Evolutionary conservation across 2,329 filamentous ascomycete genomes (phyloP), one percentile per base, ranked within the genome.

Genomic region (Sporothrix dimorphospora): DNA sequence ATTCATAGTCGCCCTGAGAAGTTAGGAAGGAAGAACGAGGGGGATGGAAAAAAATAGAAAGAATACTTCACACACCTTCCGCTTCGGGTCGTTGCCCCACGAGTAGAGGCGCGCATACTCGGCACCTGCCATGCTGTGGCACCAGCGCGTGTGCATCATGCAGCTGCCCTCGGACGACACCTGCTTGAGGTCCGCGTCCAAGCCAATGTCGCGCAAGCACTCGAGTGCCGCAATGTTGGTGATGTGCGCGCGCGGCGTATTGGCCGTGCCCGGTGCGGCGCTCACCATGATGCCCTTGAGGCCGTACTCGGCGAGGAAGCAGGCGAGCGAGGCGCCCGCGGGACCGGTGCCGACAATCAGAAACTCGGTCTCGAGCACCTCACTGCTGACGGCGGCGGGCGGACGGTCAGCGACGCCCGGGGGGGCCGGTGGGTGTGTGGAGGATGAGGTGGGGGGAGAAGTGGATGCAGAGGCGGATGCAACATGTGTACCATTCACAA

Each of bases 221-320:
- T 88, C 88, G 19, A 67, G 65, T 45, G 65, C 65, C 2, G 65
- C 87, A 78, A 85, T 86, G 76, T 89, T 90, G 57, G 85, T 89
- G 71, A 89, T 87, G 76, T 90, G 88, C 0, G 88, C 88, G 34
- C 88, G 81, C 0, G 88, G 88, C 1, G 87, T 89, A 72, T 86
- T 80, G 1, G 88, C 86, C 0, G 84, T 88, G 3, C 83, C 82
- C 0, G 85, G 78, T 0, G 84, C 82, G 1, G 82, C 77, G 7
- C 83, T 83, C 68, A 90, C 81, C 74, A 90, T 83, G 59, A 90
- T 82, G 0, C 88, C 88, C 40, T 79, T 85, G 4, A 86, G 77
- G 84, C 85, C 84, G 80, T 87, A 79, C 7, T 81, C 80, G 3
- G 81, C 79, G 1, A 88, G 81, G 71, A 89, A 89, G 73, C 84